Evolutionary conservation across 164 flowering plant species (phyloP), one percentile per base, ranked within the genome.

Genomic region (Berberis vulgaris): DNA sequence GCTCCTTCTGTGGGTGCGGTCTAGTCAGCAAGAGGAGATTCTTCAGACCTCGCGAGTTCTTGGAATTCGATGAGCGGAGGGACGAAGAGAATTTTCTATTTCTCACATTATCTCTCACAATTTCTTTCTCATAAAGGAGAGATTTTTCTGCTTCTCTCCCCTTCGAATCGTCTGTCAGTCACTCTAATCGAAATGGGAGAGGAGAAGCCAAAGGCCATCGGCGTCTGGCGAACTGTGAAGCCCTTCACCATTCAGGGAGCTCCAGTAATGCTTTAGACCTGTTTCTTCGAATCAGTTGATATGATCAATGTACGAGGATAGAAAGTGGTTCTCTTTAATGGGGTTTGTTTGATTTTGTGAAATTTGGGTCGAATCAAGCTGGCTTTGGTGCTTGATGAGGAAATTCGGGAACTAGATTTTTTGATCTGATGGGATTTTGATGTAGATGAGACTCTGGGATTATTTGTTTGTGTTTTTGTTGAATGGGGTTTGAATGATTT

Each of bases 251-350:
- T 79, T 66, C 84, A 84, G 7, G 86, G 86, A 45, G 67, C 77
- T 1, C 73, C 86, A 45, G 86, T 84, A 8, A 82, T 82, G 86
- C 80, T 82, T 8, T 84, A 84, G n/a, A 82, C 86, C 63, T 80
- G 84, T 66, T 84, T 80, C 66, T 80, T 82, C 73, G 84, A 82
- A 62, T 84, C 86, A 40, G 72, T 82, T 57, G 86, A 82, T 45
- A 82, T 82, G 86, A 71, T 82, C 64, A 82, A 82, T 81, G 85
- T 78, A 44, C 54, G 2, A 42, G n/a, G 9, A 9, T n/a, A 9
- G 3, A 40, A 58, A 13, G 6, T 58, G 6, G 5, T 43, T 53
- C 8, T 4, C 3, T 2, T 43, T 38, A 6, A 5, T 57, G 7
- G 12, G 40, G 59, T 53, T 9, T 38, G 41, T 60, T 55, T 12